These are phyloP conservation scores for Crucibulum laeve DNA, from an alignment of 768 basidiomycete genomes.

Conservation along the genomic window DNA sequence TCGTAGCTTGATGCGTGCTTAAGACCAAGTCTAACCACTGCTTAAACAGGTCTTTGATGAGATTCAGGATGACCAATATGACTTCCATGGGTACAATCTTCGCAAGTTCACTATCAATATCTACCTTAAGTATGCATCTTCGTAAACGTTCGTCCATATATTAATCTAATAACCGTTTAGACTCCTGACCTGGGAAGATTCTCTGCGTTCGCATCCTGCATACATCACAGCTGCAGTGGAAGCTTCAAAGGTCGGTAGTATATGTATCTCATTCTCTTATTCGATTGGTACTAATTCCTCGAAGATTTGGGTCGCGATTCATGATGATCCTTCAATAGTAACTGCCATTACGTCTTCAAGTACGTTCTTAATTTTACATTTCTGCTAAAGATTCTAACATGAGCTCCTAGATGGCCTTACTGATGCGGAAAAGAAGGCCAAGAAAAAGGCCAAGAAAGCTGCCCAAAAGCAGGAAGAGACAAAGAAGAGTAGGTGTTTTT, in stretches of 20 bases:
- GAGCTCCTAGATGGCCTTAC: constrained; percentile 35
- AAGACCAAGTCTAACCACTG: neutral
- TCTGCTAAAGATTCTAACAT: constrained; percentile 2
- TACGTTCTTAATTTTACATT: constrained; percentile 13
- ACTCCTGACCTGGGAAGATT: constrained; percentile 79
- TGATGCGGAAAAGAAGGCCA: constrained; percentile 74
- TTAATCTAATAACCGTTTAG: constrained; percentile 32
- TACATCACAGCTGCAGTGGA: constrained; percentile 72
- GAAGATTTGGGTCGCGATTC: constrained; percentile 70
- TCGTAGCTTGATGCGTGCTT: constrained; percentile 8
- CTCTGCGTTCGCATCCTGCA: constrained; percentile 67
- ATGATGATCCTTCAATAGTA: constrained; percentile 67
- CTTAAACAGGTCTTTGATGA: constrained; percentile 69
- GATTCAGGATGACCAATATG: constrained; percentile 93
- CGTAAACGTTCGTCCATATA: constrained; percentile 1
- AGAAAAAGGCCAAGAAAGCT: constrained; percentile 66
- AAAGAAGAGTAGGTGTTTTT: constrained; percentile 57
- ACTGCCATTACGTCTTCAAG: constrained; percentile 35
- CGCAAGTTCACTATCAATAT: constrained; percentile 85
- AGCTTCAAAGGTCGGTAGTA: constrained; percentile 56
- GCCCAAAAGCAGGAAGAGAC: constrained; percentile 63
- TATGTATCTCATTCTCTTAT: neutral
- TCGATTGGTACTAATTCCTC: constrained; percentile 6
- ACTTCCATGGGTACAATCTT: constrained; percentile 94
- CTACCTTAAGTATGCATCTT: constrained; percentile 68